Evolutionary conservation across 2,329 filamentous ascomycete genomes (phyloP).

Genomic region (Xylaria sp.): DNA sequence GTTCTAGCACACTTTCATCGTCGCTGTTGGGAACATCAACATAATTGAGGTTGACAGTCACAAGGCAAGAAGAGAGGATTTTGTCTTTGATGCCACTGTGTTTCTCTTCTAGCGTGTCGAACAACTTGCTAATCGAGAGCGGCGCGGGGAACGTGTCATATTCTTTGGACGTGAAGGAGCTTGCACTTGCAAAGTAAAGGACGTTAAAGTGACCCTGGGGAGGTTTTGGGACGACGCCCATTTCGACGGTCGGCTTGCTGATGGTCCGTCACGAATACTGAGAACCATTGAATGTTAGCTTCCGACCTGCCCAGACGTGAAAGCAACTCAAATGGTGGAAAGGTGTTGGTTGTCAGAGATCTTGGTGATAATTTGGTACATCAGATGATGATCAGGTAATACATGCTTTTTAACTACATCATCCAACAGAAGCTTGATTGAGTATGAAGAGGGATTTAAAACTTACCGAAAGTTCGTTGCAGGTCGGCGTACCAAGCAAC

Average conservation of each 20-base stretch:
- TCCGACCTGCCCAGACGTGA: not conserved
- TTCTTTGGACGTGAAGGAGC: conserved; percentile 71
- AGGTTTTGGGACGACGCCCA: conserved; percentile 51
- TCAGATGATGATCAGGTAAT: conserved; percentile 64
- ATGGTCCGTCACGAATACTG: not conserved
- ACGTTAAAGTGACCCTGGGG: conserved; percentile 74
- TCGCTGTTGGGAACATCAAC: conserved; percentile 66
- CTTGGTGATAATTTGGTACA: conserved; percentile 69
- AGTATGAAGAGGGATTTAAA: not conserved
- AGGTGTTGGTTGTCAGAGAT: conserved; percentile 64
- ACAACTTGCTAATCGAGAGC: conserved; percentile 66
- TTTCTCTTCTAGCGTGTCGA: conserved; percentile 68
- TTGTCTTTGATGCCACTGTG: conserved; percentile 73
- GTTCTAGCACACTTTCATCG: conserved; percentile 37
- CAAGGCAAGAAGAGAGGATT: conserved; percentile 73
- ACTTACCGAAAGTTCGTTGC: conserved; percentile 12
- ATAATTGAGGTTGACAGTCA: conserved; percentile 83
- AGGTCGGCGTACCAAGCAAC: not conserved
- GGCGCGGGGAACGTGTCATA: conserved; percentile 71
- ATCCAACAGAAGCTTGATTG: conserved; percentile 51
- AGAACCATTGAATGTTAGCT: conserved; percentile 22
- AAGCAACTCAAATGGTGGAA: conserved; percentile 22
- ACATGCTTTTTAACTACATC: conserved; percentile 62
- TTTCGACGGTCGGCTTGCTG: conserved; percentile 26
- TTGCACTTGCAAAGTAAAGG: conserved; percentile 81